These are phyloP conservation scores for Leccinellum rugosiceps DNA, from an alignment of 768 basidiomycete species.

Conservation along the genomic window DNA sequence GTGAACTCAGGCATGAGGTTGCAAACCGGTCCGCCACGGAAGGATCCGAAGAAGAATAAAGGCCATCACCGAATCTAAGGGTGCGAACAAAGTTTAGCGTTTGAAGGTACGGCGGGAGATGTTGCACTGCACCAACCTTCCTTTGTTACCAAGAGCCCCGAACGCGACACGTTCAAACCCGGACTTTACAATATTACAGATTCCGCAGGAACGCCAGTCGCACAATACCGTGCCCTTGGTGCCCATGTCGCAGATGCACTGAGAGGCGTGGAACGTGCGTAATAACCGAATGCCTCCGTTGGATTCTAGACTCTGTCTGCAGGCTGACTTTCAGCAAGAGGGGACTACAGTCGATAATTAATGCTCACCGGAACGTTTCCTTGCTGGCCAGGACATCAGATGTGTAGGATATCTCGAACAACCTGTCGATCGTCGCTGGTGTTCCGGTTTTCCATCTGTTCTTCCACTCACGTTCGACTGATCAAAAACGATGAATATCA, in stretches of 20 bases:
- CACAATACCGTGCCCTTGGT: slow-evolving; percentile 50
- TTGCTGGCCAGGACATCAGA: slow-evolving; percentile 34
- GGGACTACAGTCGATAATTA: neutral
- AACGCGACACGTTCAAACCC: slow-evolving; percentile 58
- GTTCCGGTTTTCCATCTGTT: slow-evolving; percentile 32
- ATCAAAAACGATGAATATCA: slow-evolving; percentile 29
- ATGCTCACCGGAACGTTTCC: slow-evolving; percentile 46
- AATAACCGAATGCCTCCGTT: slow-evolving; percentile 41
- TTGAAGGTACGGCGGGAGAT: neutral
- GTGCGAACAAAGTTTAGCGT: slow-evolving; percentile 2
- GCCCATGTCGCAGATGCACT: slow-evolving; percentile 69
- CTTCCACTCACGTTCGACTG: slow-evolving; percentile 55
- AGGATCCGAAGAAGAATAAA: slow-evolving; percentile 62
- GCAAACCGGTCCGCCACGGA: slow-evolving; percentile 54
- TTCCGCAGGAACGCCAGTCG: slow-evolving; percentile 60
- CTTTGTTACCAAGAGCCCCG: slow-evolving; percentile 47
- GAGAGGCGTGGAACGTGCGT: slow-evolving; percentile 59
- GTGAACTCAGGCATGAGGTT: slow-evolving; percentile 66
- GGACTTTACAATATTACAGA: slow-evolving; percentile 58
- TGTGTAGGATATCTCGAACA: slow-evolving; percentile 48
- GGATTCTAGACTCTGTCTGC: slow-evolving; percentile 34
- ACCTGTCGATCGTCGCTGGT: slow-evolving; percentile 47
- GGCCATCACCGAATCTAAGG: slow-evolving; percentile 55
- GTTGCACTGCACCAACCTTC: slow-evolving; percentile 41
- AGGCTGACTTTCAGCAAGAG: slow-evolving; percentile 3